A percentile compares a stretch with the other conserved stretches of the same genome.
phyloP scores from a whole-genome alignment of 495 filamentous ascomycete species.

The Pyronema domesticum region DNA sequence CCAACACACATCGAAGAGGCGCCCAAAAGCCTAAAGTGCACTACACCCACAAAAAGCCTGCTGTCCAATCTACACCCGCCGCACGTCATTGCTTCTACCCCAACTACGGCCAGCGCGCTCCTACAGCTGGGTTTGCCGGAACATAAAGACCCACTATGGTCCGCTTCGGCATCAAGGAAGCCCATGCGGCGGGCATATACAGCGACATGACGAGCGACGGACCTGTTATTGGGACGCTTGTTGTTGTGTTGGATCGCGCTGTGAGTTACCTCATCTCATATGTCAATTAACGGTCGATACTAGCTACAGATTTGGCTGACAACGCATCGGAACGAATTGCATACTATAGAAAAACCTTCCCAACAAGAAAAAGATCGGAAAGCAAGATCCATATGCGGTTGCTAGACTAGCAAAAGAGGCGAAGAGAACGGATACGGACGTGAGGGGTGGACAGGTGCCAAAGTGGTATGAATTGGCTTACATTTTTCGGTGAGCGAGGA shows the following conservation, averaged over 20 bases:
- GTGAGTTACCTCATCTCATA: slow-evolving; percentile 10
- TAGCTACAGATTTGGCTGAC: slow-evolving; percentile 13
- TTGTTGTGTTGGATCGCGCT: slow-evolving; percentile 75
- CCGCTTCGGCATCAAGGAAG: slow-evolving; percentile 22
- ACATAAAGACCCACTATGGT: slow-evolving; percentile 11
- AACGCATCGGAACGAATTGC: too few relatives aligned
- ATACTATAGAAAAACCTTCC: slow-evolving; percentile 62
- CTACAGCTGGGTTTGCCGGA: background rate
- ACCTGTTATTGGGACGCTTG: slow-evolving; percentile 80
- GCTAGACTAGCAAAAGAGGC: slow-evolving; percentile 89
- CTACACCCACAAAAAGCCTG: too few relatives aligned
- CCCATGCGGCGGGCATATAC: slow-evolving; percentile 84
- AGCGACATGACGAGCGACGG: slow-evolving; percentile 92
- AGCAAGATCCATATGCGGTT: slow-evolving; percentile 95
- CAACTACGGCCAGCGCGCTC: too few relatives aligned
- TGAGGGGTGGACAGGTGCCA: slow-evolving; percentile 86
- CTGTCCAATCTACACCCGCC: too few relatives aligned
- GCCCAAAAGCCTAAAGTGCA: too few relatives aligned
- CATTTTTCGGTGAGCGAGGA: too few relatives aligned
- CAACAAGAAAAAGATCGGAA: slow-evolving; percentile 89
- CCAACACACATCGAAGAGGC: too few relatives aligned
- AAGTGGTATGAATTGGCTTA: slow-evolving; percentile 49
- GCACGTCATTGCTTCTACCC: too few relatives aligned
- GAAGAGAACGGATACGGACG: slow-evolving; percentile 90
- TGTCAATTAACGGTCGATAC: background rate